Base-by-base conservation (phyloP, 441 rosid genomes). In the Bocquillonia castaneifolia region DNA sequence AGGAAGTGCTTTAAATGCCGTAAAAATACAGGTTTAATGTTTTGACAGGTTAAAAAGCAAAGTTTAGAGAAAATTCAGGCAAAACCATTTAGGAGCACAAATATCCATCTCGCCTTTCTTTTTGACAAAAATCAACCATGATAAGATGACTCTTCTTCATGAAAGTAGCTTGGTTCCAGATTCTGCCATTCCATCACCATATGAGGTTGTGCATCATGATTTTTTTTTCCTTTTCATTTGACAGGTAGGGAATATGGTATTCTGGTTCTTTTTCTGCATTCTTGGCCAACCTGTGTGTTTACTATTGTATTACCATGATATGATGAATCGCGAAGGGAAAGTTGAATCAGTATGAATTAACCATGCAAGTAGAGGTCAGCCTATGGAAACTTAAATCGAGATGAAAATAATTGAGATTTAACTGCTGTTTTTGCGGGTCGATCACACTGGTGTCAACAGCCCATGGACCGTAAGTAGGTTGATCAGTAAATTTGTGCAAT, bases 211-310 rank as follows among this genome's bases (percentile, higher is more conserved):
- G n/a, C n/a, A n/a, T n/a, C n/a, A n/a, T n/a, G n/a, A n/a, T n/a
- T n/a, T n/a, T n/a, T n/a, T n/a, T n/a, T n/a, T n/a, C n/a, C n/a
- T n/a, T 6, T 67, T 26, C 2, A 28, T 40, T 37, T 74, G 40
- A 32, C 88, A 94, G 99, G 97, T 89, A 74, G 99, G 99, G 6
- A 95, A 92, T 70, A 90, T 95, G 93, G 74, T 90, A 57, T 95
- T 95, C 86, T 95, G 99, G 99, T 85, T 84, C 78, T 60, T 80
- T 48, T 95, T 95, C 84, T 80, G 97, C 91, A 95, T 95, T 48
- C 82, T 95, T 45, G 99, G 98, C 50, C 99, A 95, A 77, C 99
- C 99, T 0, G 92, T 89, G 98, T 87, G 95, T 67, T 79, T 88
- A 52, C 98, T 95, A 72, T 81, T 95, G 32, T 95, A 92, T 72